Conservation (phyloP, 2,329 filamentous ascomycete species). For the Fusarium sp. region DNA sequence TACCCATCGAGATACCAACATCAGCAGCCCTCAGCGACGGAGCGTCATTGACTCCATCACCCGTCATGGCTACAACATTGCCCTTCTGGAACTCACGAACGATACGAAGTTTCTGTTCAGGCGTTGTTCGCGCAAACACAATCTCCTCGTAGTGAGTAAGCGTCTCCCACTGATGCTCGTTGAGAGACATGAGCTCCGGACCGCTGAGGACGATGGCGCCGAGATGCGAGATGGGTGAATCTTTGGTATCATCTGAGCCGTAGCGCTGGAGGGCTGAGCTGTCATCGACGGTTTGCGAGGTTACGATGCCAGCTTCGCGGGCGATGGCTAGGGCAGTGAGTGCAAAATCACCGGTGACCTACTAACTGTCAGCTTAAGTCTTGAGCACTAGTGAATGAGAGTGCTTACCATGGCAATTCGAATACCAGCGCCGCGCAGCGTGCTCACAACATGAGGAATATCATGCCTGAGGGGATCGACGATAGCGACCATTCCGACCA, state of each 20-base stretch:
- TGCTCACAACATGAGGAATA: conserved; percentile 73
- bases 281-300: conserved; percentile 61
- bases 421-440: conserved; percentile 74
- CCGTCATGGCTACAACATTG: conserved; percentile 82
- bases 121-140: conserved; percentile 78
- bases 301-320: conserved; percentile 76
- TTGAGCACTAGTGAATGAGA: fast-evolving
- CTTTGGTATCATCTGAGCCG: background rate
- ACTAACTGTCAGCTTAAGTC: fast-evolving
- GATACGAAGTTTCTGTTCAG: conserved; percentile 81
- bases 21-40: conserved; percentile 83
- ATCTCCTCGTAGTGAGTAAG: conserved; percentile 75
- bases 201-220: conserved; percentile 71
- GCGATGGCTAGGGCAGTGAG: conserved; percentile 80
- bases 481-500: conserved; percentile 79
- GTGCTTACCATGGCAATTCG: conserved; percentile 75
- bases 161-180: conserved; percentile 73
- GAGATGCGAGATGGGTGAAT: background rate
- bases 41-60: conserved; percentile 88
- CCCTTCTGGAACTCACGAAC: conserved; percentile 77
- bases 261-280: conserved; percentile 59
- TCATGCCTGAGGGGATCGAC: conserved; percentile 82
- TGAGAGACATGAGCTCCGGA: conserved; percentile 71
- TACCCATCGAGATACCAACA: conserved; percentile 83
- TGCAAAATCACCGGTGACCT: conserved; percentile 80